These are phyloP conservation scores for Melastoma malabathricum DNA, from an alignment of 345 rosid genomes.

Conservation along the genomic window DNA sequence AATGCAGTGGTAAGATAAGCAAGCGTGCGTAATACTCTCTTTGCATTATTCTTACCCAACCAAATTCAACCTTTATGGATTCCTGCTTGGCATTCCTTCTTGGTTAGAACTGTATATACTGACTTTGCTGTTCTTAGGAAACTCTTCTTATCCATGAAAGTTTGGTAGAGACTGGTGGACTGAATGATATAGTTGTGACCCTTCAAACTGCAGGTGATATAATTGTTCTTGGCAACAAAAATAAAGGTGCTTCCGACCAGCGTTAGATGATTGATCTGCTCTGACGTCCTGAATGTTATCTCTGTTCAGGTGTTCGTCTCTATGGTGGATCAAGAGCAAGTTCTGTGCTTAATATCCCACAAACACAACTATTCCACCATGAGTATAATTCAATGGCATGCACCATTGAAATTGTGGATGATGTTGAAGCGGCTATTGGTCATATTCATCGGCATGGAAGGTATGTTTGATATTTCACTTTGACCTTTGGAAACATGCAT, in stretches of 20 bases:
- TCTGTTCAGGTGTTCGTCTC: conserved; percentile 52
- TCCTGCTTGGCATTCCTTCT: background rate
- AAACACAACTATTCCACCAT: conserved; percentile 48
- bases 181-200: conserved; percentile 38
- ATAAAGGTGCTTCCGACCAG: no score
- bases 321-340: conserved; percentile 78
- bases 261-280: no score
- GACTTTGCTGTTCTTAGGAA: conserved; percentile 29
- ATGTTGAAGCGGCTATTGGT: conserved; percentile 61
- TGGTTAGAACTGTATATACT: background rate
- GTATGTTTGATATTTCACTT: conserved; percentile 13
- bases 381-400: conserved; percentile 83
- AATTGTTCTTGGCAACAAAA: background rate
- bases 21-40: background rate
- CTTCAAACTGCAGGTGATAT: conserved; percentile 55
- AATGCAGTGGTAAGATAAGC: conserved; percentile 68
- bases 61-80: background rate
- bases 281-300: no score
- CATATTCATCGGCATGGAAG: conserved; percentile 94
- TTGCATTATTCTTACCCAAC: conserved; percentile 1
- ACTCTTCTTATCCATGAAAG: conserved; percentile 93
- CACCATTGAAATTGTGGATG: conserved; percentile 85
- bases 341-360: conserved; percentile 40
- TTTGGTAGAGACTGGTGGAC: conserved; percentile 43
- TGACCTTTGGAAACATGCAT: background rate